A percentile compares a stretch with the other conserved stretches of the same genome.
These are phyloP conservation scores for Suillus luteus DNA, from an alignment of 768 basidiomycete species.

Conservation along the genomic window DNA sequence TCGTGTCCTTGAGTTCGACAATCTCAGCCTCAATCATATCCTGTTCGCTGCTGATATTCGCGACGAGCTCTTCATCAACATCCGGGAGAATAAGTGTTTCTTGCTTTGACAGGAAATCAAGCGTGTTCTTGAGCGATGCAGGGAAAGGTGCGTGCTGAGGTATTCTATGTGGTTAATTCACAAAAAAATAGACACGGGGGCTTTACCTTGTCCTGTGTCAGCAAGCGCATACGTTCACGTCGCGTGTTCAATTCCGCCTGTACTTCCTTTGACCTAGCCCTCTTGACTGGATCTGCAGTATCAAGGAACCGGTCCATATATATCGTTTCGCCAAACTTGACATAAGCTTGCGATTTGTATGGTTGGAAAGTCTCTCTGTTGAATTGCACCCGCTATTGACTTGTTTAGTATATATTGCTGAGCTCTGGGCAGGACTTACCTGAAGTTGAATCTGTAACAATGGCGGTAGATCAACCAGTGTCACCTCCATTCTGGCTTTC, in stretches of 20 bases:
- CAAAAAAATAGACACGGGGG: neutral
- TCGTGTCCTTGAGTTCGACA: constrained; percentile 50
- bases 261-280: constrained; percentile 66
- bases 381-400: constrained; percentile 82
- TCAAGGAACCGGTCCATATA: constrained; percentile 93
- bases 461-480: constrained; percentile 83
- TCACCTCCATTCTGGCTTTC: constrained; percentile 86
- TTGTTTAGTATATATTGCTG: constrained; percentile 15
- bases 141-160: constrained; percentile 62
- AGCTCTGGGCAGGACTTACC: constrained; percentile 45
- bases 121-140: constrained; percentile 54
- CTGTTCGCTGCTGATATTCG: constrained; percentile 55
- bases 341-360: constrained; percentile 95
- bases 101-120: constrained; percentile 58
- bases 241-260: constrained; percentile 63
- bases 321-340: constrained; percentile 85
- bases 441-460: constrained; percentile 95
- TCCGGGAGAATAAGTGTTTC: constrained; percentile 45
- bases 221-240: constrained; percentile 65
- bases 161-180: constrained; percentile 4
- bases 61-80: constrained; percentile 61
- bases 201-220: constrained; percentile 73
- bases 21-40: constrained; percentile 56
- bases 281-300: constrained; percentile 69
- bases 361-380: constrained; percentile 89